phyloP scores from a whole-genome alignment of 1,284 basidiomycete species.

The Salmacisia buchloeana region DNA sequence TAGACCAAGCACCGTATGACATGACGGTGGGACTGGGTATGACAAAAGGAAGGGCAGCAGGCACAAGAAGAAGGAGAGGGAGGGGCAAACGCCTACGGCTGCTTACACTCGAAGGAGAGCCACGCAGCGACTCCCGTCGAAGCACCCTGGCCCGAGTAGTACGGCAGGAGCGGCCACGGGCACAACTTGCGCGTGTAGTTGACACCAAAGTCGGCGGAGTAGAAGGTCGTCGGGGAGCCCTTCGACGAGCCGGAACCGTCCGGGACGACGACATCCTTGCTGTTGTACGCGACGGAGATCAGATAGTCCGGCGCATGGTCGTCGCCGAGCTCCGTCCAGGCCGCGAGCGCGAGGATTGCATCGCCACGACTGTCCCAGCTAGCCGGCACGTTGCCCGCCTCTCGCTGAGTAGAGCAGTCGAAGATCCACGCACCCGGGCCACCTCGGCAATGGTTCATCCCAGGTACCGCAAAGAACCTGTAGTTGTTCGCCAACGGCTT shows the following conservation, averaged over 20 bases:
- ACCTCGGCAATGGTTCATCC: constrained; percentile 26
- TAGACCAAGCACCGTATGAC: too few species aligned
- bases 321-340: constrained; percentile 15
- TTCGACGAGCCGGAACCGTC: background rate
- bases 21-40: too few species aligned
- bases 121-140: too few species aligned
- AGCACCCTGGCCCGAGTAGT: too few species aligned
- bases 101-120: too few species aligned
- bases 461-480: constrained; percentile 26
- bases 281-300: constrained; percentile 15
- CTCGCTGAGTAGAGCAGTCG: constrained; percentile 15
- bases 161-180: too few species aligned
- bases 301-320: background rate
- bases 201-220: constrained; percentile 12
- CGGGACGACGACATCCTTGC: background rate
- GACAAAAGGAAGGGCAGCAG: too few species aligned
- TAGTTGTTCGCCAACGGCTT: constrained; percentile 17
- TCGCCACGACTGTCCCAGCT: constrained; percentile 18
- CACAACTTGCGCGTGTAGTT: constrained; percentile 18
- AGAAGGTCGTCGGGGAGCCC: constrained; percentile 8
- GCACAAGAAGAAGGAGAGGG: too few species aligned
- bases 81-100: too few species aligned
- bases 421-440: constrained; percentile 18
- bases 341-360: constrained; percentile 16
- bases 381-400: constrained; percentile 15